Conservation (phyloP, 1,139 yeast genomes). For the Candida smagusa region DNA sequence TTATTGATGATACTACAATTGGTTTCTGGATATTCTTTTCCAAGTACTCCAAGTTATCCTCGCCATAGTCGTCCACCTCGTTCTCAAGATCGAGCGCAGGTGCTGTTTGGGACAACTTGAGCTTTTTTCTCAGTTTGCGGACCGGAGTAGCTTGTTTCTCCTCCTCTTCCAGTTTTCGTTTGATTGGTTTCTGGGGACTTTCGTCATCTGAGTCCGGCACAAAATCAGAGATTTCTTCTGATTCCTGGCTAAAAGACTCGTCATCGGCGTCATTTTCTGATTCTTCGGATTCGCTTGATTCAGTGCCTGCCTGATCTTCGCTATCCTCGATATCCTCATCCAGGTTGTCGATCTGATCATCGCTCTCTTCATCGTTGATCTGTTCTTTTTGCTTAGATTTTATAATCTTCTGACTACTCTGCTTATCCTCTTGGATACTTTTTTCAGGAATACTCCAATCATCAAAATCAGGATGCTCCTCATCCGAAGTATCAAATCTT, state of each 20-base stretch:
- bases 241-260: not conserved
- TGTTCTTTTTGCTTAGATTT: too few species aligned
- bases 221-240: constrained; percentile 3
- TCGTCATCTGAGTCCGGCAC: constrained; percentile 4
- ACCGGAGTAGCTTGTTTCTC: constrained; percentile 1
- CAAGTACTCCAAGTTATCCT: constrained; percentile 25
- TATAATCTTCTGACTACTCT: too few species aligned
- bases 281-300: not conserved
- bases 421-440: too few species aligned
- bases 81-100: constrained; percentile 16
- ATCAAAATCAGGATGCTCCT: too few species aligned
- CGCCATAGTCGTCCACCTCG: constrained; percentile 37
- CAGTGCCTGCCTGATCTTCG: not conserved
- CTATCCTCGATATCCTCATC: not conserved
- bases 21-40: constrained; percentile 17
- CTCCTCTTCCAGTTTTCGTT: constrained; percentile 2
- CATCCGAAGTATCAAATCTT: too few species aligned
- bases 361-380: too few species aligned
- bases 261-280: not conserved
- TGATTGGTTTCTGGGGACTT: constrained; percentile 2
- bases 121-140: constrained; percentile 9
- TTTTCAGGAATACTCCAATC: too few species aligned
- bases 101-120: constrained; percentile 12
- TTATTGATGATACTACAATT: not conserved
- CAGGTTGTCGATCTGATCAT: not conserved